Base-by-base conservation (phyloP, 2,329 filamentous ascomycete species). In the Aspergillus sp. region DNA sequence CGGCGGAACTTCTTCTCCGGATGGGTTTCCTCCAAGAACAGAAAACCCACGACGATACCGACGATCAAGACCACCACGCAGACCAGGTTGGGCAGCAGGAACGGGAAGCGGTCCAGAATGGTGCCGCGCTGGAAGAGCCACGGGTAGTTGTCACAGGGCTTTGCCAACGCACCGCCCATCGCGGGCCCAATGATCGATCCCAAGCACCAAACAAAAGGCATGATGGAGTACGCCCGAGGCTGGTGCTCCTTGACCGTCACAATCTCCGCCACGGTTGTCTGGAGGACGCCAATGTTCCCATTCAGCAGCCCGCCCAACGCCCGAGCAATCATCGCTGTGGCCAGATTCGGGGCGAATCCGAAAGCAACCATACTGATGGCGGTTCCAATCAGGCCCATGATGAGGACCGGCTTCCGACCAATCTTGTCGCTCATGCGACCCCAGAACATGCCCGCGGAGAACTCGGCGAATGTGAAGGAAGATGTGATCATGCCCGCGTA, bases 171-270 rank as follows among this genome's bases (percentile, higher is more conserved):
- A 64, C 94, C 94, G 66, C 94, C 94, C 67, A 97, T 88, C 69
- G 89, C 88, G 45, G 93, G 92, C 31, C 94, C 94, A 61, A 97
- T 81, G 64, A 97, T 96, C 23, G 93, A 96, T 80, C 94, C 94
- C 66, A 99, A 81, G 69, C 92, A 97, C 94, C 94, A 99, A 21
- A 97, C 90, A 69, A 96, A 91, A 5, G 94, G 94, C 91, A 99
- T 97, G 62, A 97, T 92, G 11, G 93, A 91, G 75, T 96, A 99
- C 46, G 93, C 94, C 63, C 90, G 89, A 61, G 92, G 88, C 71
- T 97, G 92, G 70, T 97, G 91, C 71, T 93, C 88, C 74, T 96
- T 96, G 55, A 89, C 87, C 3, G 90, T 96, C 21, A 97, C 88
- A 55, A 99, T 81, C 71, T 99, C 94, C 16, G 91, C 91, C 34